A percentile compares a stretch with the other conserved stretches of the same genome.
phyloP scores from a whole-genome alignment of 2,329 filamentous ascomycete genomes.

The Penicillium sp. region DNA sequence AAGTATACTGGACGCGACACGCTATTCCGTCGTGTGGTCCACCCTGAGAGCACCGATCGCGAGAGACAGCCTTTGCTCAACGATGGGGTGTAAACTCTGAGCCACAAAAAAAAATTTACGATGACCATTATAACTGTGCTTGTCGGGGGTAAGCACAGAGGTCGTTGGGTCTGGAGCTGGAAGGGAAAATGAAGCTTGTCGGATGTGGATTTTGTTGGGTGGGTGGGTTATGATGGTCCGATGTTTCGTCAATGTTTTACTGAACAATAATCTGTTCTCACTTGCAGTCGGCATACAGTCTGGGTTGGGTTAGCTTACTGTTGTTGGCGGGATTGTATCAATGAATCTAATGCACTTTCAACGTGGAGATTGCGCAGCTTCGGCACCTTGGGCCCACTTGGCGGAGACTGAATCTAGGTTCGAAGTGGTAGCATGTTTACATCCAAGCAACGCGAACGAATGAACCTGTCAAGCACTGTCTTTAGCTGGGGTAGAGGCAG shows the following conservation, averaged over 20 bases:
- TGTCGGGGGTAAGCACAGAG: neutral
- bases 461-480: neutral
- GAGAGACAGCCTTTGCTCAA: slow-evolving; percentile 56
- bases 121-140: neutral
- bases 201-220: neutral
- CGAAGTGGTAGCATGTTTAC: neutral
- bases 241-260: neutral
- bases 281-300: slow-evolving; percentile 6
- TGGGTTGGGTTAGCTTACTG: neutral
- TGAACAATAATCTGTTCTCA: neutral
- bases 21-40: slow-evolving; percentile 33
- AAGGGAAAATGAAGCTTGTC: neutral
- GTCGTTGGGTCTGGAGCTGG: neutral
- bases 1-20: slow-evolving; percentile 38
- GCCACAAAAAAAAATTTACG: no score
- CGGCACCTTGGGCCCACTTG: neutral
- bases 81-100: slow-evolving; percentile 25
- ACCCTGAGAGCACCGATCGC: slow-evolving; percentile 47
- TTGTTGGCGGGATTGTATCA: neutral
- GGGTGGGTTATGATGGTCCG: neutral
- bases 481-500: no score
- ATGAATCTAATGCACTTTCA: neutral
- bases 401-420: neutral
- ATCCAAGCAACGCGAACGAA: neutral
- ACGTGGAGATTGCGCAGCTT: neutral